Base-by-base conservation (phyloP, 495 filamentous ascomycete genomes). In the Aspergillus affinis region DNA sequence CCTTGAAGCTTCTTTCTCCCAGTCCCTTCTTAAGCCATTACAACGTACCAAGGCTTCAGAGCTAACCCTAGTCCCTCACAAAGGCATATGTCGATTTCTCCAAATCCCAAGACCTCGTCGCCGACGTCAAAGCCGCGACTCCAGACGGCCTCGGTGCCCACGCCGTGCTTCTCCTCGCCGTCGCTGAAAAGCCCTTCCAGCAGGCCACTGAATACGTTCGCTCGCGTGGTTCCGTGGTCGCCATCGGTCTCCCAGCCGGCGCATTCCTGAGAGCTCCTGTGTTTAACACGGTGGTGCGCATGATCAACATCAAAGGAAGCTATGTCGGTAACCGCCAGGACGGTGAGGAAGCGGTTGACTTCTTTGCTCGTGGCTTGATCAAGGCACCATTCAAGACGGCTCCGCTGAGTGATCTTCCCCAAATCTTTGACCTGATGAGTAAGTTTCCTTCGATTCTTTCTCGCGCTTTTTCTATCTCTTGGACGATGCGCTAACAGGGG, bases 291-390 rank as follows among this genome's bases (percentile, higher is more conserved):
- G 93, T 97, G 26, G 82, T 92, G 62, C 82, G 83, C 67, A 96
- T 96, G 91, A 88, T 97, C 75, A 88, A 75, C 62, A 97, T 98
- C 82, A 92, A 90, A 80, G 93, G 93, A 48, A 90, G 85, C 62
- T 97, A 97, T 68, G 93, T 97, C 60, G 93, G 93, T 47, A 96
- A 93, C 73, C 84, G 90, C 48, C 85, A 89, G 70, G 93, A 98
- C 67, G 88, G 83, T 0, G 79, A 84, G 15, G 93, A 97, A 72
- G 92, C 92, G 8, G 74, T 97, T 48, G 93, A 96, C 65, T 97
- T 97, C 81, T 96, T 86, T 78, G 72, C 82, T 29, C 80, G 90
- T 17, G 93, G 93, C 3, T 69, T 94, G 61, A 90, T 97, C 82
- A 87, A 90, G 59, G 87, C 87, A 1, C 93, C 93, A 0, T 93